Base-by-base conservation (phyloP, 106 monocot genomes). In the Ottelia alismoides region DNA sequence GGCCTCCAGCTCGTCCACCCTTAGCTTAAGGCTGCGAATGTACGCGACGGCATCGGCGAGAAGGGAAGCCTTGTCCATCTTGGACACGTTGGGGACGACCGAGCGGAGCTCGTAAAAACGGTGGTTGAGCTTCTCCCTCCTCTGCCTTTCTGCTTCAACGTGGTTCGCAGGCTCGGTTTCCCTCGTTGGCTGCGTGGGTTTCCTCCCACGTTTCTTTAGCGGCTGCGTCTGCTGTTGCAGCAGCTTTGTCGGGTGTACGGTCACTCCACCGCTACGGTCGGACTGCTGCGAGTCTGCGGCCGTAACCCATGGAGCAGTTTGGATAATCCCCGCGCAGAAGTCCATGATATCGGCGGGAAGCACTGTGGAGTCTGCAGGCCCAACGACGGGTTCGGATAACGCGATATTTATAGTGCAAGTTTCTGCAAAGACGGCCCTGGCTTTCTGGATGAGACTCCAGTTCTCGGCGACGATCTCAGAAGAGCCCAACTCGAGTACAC, bases 401-500 rank as follows among this genome's bases (percentile, higher is more conserved):
- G n/a, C n/a, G n/a, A n/a, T n/a, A n/a, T n/a, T n/a, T n/a, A n/a
- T n/a, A n/a, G n/a, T n/a, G n/a, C n/a, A n/a, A n/a, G n/a, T n/a
- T n/a, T n/a, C n/a, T n/a, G 22, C 30, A 2, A 70, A 17, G 21
- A 70, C 24, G 53, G 52, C 54, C 46, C 47, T 55, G 28, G 24
- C 52, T n/a, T 61, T 45, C 20, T 62, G 61, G 16, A 70, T 47
- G 2, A 48, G 52, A 18, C 51, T 54, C 61, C 61, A 70, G 22
- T 60, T 55, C 26, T 70, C 69, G n/a, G 22, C 20, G 19, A 70
- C 25, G 25, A 62, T 20, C 27, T 70, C 69, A 23, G 61, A n/a
- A 22, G 69, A 70, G 21, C 69, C 69, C 0, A 70, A 30, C 47
- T 70, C 69, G 21, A 70, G 60, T 22, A 70, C 69, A 22, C 19